These are phyloP conservation scores for Nemania sp. DNA, from an alignment of 2,329 filamentous ascomycete genomes.

Conservation along the genomic window DNA sequence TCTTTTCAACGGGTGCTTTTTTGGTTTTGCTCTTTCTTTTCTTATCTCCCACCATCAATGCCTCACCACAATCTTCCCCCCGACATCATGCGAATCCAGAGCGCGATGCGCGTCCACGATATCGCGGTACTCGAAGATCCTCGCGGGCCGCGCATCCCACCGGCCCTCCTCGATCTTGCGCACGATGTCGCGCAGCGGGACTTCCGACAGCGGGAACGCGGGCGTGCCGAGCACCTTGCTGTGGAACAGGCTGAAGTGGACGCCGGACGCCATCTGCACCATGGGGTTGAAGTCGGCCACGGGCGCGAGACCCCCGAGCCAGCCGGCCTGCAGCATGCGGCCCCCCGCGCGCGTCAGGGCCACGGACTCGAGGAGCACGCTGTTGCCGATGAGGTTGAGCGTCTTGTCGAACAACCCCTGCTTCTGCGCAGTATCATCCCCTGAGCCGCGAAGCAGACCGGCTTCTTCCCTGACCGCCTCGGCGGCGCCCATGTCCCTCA, in stretches of 20 bases:
- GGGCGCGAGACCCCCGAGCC: constrained; percentile 47
- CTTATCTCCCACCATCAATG: neutral
- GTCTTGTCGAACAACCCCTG: constrained; percentile 47
- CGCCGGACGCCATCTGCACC: constrained; percentile 49
- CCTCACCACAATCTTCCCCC: constrained; percentile 45
- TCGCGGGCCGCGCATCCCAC: constrained; percentile 42
- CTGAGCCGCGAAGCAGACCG: constrained; percentile 1
- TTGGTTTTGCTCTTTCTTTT: neutral
- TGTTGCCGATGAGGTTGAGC: constrained; percentile 47
- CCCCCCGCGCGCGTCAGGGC: constrained; percentile 43
- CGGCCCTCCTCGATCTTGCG: constrained; percentile 42
- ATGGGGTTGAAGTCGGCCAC: constrained; percentile 49
- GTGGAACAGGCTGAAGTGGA: constrained; percentile 52
- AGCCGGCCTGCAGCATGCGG: constrained; percentile 45
- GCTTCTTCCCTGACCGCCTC: constrained; percentile 17
- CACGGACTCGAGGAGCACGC: constrained; percentile 45
- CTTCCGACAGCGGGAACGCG: constrained; percentile 44
- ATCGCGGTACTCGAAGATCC: constrained; percentile 42
- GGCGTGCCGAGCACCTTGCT: constrained; percentile 44
- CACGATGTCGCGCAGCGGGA: constrained; percentile 47
- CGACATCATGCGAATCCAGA: constrained; percentile 41
- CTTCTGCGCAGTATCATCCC: too few relatives aligned
- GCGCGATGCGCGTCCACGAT: constrained; percentile 42
- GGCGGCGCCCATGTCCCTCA: constrained; percentile 19
- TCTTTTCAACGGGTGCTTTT: too few relatives aligned